phyloP scores from a whole-genome alignment of 2,329 filamentous ascomycete species.

The Zymoseptoria crescenta region DNA sequence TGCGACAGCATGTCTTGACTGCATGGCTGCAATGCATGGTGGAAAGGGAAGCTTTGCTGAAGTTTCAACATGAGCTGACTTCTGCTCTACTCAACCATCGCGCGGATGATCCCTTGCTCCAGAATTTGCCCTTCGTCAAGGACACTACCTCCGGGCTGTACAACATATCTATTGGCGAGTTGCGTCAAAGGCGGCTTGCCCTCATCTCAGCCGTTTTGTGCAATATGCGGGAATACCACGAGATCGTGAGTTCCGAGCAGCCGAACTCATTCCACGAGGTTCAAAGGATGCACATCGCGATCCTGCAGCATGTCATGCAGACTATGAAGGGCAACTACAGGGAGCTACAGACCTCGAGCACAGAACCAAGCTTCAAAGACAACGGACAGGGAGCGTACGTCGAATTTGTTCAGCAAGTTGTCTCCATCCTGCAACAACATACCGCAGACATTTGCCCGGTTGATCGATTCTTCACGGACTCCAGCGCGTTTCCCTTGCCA shows the following conservation, averaged over 20 bases:
- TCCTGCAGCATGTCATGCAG: constrained; percentile 51
- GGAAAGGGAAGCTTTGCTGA: constrained; percentile 53
- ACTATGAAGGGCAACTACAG: constrained; percentile 55
- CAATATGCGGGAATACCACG: constrained; percentile 50
- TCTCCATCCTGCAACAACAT: constrained; percentile 54
- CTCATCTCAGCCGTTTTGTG: constrained; percentile 50
- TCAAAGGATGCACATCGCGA: constrained; percentile 41
- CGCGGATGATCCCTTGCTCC: constrained; percentile 40
- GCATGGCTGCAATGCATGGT: constrained; percentile 50
- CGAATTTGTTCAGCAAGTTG: constrained; percentile 52
- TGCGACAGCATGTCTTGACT: constrained; percentile 43
- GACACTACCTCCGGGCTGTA: constrained; percentile 33
- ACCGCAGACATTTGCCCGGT: constrained; percentile 50
- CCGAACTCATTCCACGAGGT: constrained; percentile 26
- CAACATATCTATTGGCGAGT: constrained; percentile 44
- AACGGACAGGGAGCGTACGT: constrained; percentile 48
- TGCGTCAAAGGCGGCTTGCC: constrained; percentile 47
- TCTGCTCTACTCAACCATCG: constrained; percentile 45
- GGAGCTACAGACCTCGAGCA: constrained; percentile 36
- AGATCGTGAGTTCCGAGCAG: constrained; percentile 27
- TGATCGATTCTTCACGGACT: constrained; percentile 54
- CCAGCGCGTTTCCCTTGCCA: constrained; percentile 52
- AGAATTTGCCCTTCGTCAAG: constrained; percentile 50
- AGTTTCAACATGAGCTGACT: constrained; percentile 53
- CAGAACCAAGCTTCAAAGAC: constrained; percentile 13